Evolutionary conservation across 129 eudicot genomes (phyloP).

Genomic region (Sambucus nigra): DNA sequence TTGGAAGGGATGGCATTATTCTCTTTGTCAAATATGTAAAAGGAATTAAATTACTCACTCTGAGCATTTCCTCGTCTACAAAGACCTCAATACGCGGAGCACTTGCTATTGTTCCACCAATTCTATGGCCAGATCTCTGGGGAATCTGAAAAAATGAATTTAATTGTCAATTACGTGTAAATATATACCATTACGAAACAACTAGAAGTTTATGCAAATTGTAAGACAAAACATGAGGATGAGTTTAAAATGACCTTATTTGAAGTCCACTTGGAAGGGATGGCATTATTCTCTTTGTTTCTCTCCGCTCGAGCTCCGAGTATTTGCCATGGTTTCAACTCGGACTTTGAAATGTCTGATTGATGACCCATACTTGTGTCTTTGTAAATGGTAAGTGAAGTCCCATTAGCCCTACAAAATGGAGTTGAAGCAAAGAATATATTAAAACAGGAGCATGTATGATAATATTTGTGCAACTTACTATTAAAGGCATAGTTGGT

Average conservation of each 20-base stretch:
- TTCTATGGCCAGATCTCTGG: slow-evolving; percentile 46
- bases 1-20: too few species aligned
- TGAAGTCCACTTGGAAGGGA: slow-evolving; percentile 90
- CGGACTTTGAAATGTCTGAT: slow-evolving; percentile 29
- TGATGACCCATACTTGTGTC: slow-evolving; percentile 33
- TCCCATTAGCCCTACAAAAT: slow-evolving; percentile 41
- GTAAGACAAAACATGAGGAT: not conserved
- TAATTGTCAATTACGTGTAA: not conserved
- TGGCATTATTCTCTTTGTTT: slow-evolving; percentile 74
- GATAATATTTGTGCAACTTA: too few species aligned
- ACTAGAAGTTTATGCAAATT: not conserved
- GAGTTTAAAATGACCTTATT: slow-evolving; percentile 38
- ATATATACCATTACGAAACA: slow-evolving; percentile 2
- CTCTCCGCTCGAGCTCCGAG: slow-evolving; percentile 84
- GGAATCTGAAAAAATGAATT: slow-evolving; percentile 46
- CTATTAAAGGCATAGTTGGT: too few species aligned
- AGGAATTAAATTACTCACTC: slow-evolving; percentile 38
- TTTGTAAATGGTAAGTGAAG: slow-evolving; percentile 45
- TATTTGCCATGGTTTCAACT: slow-evolving; percentile 56
- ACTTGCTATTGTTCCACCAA: slow-evolving; percentile 31
- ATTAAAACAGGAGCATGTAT: not conserved
- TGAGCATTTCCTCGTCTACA: slow-evolving; percentile 70
- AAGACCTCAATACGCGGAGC: slow-evolving; percentile 76
- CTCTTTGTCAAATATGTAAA: not conserved
- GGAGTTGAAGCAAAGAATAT: not conserved